Evolutionary conservation across 345 rosid species (phyloP).

Genomic region (Arabis hirsuta): DNA sequence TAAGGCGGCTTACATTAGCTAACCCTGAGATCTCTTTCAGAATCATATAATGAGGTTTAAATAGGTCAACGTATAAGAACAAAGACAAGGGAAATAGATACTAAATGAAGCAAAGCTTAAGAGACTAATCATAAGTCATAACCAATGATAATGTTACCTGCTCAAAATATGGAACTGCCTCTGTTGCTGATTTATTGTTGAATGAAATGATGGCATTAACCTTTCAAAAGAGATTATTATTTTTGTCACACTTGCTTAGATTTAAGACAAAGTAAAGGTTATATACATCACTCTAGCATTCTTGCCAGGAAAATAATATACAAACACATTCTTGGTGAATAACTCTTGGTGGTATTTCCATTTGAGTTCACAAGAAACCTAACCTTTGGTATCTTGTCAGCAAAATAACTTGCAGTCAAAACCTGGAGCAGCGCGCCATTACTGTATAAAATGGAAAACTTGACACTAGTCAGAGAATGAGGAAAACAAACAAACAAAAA

Average conservation of each 20-base stretch:
- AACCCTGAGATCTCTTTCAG: neutral
- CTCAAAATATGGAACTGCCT: constrained; percentile 97
- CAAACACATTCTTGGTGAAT: neutral
- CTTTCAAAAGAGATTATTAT: constrained; percentile 61
- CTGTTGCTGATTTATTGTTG: constrained; percentile 95
- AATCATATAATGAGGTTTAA: constrained; percentile 5
- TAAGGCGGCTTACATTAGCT: neutral
- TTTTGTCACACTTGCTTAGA: constrained; percentile 51
- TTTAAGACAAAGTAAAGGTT: constrained; percentile 32
- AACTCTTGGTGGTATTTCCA: neutral
- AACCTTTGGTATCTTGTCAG: constrained; percentile 91
- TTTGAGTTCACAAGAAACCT: constrained; percentile 34
- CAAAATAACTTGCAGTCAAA: constrained; percentile 83
- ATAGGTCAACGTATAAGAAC: neutral
- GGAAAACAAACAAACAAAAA: neutral
- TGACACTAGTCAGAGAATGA: constrained; percentile 12
- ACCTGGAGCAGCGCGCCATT: constrained; percentile 95
- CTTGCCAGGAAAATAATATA: constrained; percentile 24
- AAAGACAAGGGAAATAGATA: neutral
- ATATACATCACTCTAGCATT: constrained; percentile 24
- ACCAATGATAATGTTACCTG: constrained; percentile 56
- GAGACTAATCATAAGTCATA: constrained; percentile 16
- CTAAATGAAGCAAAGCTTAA: neutral
- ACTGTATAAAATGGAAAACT: constrained; percentile 50
- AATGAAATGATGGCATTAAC: constrained; percentile 91